Evolutionary conservation across 306 rosid species (phyloP), one percentile per base, ranked within the genome.

Genomic region (Pyrus betulifolia): DNA sequence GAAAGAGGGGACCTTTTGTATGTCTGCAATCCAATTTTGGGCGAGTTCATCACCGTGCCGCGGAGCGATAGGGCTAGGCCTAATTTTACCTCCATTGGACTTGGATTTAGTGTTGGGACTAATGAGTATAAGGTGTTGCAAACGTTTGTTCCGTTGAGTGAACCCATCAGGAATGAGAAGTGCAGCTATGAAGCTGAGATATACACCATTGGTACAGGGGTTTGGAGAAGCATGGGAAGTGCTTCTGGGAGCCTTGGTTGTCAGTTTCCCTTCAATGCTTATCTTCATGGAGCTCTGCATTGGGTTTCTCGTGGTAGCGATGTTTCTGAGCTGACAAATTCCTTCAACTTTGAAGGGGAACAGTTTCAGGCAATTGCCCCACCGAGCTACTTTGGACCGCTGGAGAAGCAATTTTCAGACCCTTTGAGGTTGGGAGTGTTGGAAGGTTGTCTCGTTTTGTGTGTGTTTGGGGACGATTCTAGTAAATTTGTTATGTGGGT

Each of bases 181-280:
- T 40, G 11, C 11, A 40, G 19, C 14, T 28, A 15, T 33, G 54
- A 72, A 35, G 38, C 68, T 14, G 77, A 73, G 77, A 51, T 73
- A 21, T 73, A 59, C 64, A 73, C 57, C 9, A 30, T 73, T 23
- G 68, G 77, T 5, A 55, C 65, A 11, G 44, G 77, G 54, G 35
- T 17, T 67, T 67, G 79, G 79, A 67, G 79, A 55, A 67, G 42
- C 28, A 23, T 76, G 22, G 73, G 65, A n/a, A 31, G 23, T 52
- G 79, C 74, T 31, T 63, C 65, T 1, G 0, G 19, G 25, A 3
- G 21, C 67, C 35, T 30, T 4, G 66, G 28, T 11, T 27, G 27
- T 11, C 27, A 25, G 35, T 18, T 27, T 3, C 67, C 80, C 2
- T 76, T 76, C 60, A 55, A 76, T 67, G 51, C 80, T 25, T 62